Evolutionary conservation across 2,329 filamentous ascomycete genomes (phyloP).

Genomic region (Colletotrichum tropicale): DNA sequence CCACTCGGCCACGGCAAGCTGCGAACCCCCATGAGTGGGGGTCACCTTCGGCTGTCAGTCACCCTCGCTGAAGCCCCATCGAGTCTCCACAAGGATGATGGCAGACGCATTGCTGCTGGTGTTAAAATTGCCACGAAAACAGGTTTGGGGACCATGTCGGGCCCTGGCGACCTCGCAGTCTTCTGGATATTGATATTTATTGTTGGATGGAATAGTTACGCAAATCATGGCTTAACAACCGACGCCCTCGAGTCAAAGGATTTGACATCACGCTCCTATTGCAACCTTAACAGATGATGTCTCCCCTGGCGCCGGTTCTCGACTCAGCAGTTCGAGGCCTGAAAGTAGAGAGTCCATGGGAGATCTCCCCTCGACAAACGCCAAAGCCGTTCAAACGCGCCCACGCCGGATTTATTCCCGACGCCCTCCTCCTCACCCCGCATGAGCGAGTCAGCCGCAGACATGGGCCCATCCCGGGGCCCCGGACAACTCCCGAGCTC

Average conservation of each 20-base stretch:
- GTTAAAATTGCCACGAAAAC: not conserved
- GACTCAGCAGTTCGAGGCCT: not conserved
- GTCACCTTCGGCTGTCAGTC: not conserved
- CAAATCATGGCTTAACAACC: not conserved
- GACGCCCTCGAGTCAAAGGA: not conserved
- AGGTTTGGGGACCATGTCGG: not conserved
- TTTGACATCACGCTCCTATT: not conserved
- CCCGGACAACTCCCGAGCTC: constrained; percentile 10
- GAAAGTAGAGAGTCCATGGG: not conserved
- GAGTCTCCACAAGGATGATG: not conserved
- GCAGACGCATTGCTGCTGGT: not conserved
- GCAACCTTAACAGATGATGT: not conserved
- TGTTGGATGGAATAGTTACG: not conserved
- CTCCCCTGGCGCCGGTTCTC: not conserved
- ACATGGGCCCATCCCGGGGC: constrained; percentile 3
- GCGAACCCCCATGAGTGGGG: not conserved
- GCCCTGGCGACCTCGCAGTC: not conserved
- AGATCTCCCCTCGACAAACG: not conserved
- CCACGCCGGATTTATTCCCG: not conserved
- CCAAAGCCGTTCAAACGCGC: not conserved
- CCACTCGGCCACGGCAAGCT: not conserved
- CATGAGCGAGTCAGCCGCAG: constrained; percentile 1
- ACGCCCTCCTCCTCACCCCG: not conserved
- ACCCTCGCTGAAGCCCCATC: not conserved
- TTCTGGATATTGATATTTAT: not conserved